Evolutionary conservation across 768 basidiomycete genomes (phyloP).

Genomic region (Crepidotus variabilis): DNA sequence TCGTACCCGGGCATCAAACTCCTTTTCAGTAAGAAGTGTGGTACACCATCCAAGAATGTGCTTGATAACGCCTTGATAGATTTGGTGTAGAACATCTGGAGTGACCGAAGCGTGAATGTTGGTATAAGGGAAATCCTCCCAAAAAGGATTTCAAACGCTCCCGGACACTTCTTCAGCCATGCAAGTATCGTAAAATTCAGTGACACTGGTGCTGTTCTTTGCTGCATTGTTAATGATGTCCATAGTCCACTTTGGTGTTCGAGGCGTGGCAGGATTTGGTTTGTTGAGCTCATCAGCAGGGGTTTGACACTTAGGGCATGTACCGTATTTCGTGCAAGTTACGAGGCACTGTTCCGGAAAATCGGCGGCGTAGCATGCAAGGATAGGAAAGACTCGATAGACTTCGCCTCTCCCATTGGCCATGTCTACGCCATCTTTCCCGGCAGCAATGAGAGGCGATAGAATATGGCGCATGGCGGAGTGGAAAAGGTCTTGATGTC

Average conservation of each 20-base stretch:
- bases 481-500: slow-evolving; percentile 31
- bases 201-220: slow-evolving; percentile 10
- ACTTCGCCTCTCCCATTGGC: slow-evolving; percentile 24
- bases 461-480: slow-evolving; percentile 28
- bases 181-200: slow-evolving; percentile 3
- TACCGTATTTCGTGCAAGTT: slow-evolving; percentile 17
- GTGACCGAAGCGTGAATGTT: slow-evolving; percentile 14
- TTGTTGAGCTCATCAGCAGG: slow-evolving; percentile 3
- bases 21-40: neutral
- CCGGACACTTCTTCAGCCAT: slow-evolving; percentile 8
- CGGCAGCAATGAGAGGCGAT: slow-evolving; percentile 15
- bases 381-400: slow-evolving; percentile 15
- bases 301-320: slow-evolving; percentile 8
- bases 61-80: slow-evolving; percentile 15
- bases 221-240: neutral
- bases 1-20: neutral
- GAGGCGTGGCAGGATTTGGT: neutral
- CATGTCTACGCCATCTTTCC: slow-evolving; percentile 28
- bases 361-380: slow-evolving; percentile 21
- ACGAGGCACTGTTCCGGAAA: slow-evolving; percentile 39
- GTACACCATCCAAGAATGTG: slow-evolving; percentile 10
- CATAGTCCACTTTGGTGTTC: neutral
- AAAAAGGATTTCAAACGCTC: slow-evolving; percentile 11
- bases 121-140: slow-evolving; percentile 9
- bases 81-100: slow-evolving; percentile 15